Base-by-base conservation (phyloP, 306 rosid species). In the Notholithocarpus densiflorus region DNA sequence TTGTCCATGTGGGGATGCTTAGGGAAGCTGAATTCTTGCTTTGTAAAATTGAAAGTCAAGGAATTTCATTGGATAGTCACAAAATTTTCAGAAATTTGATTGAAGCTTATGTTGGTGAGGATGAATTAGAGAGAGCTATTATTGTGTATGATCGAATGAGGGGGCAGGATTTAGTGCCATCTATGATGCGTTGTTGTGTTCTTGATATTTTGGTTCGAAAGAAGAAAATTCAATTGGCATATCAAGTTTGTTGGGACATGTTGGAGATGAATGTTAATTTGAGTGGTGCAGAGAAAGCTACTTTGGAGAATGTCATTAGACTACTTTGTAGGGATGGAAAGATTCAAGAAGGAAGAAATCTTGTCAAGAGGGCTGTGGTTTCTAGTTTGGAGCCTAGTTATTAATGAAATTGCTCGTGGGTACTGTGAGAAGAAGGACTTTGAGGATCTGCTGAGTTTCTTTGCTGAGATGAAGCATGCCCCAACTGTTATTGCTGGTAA, bases 371-470 rank as follows among this genome's bases (percentile, higher is more conserved):
- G 88, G 87, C 85, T 57, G 62, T 85, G 81, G 80, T 74, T 70
- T 82, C 73, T 14, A 82, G 84, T 21, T 81, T 71, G 70, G 83
- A 77, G 82, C 84, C 87, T 74, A 88, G 84, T 87, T 83, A 82
- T 88, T 43, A 86, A 91, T 88, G 96, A 87, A 72, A 80, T 95
- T 87, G 89, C 92, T 26, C 79, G 64, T 74, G 94, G 92, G 45
- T 92, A 92, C 81, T 89, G 98, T 88, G 89, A 92, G 78, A 91
- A 92, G 77, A 90, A 74, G 84, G 92, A 91, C 75, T 93, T 91
- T 27, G 83, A 86, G 43, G 98, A 95, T 87, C 75, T 90, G 62
- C 73, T 95, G 84, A 86, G 93, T 87, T 91, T 95, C 85, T 91
- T 86, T 83, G 65, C 83, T 59, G 94, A 90, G 69, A 86, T 87